Evolutionary conservation across 495 filamentous ascomycete genomes (phyloP), one percentile per base, ranked within the genome.

Genomic region (Penicillium daleae): DNA sequence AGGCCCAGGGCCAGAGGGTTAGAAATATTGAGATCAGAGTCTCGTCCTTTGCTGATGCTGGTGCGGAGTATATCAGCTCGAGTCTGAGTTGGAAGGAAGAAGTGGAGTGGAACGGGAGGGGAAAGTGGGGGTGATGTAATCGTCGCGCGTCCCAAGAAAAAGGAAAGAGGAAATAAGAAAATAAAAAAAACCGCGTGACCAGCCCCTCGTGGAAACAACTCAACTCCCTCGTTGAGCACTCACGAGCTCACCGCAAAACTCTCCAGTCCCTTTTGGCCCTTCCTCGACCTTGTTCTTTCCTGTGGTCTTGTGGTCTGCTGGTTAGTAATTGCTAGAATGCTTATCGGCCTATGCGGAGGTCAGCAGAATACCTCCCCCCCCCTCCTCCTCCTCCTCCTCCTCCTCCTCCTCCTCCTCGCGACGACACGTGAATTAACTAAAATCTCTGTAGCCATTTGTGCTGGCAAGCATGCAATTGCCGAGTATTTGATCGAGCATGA

Each of bases 291-390:
- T 46, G 19, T 22, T 7, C 24, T 26, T 29, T 24, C 29, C 12
- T 1, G 21, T 35, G 27, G 15, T 54, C 29, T 33, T 26, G 24
- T 50, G 46, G 46, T 29, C 46, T 39, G 12, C 32, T 51, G 33
- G 24, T 24, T 31, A 46, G 21, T 6, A 10, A 46, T 46, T 46
- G 7, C 8, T 31, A 81, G 67, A 61, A 98, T 97, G 94, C 85
- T 99, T 24, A 92, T 99, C 62, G 94, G 95, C 46, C 80, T 99
- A 59, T 97, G 92, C 74, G 94, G 95, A 75, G 88, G 93, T 92
- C 83, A 76, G 79, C 70, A 56, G 60, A 56, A 51, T 57, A 46
- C 61, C 24, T 9, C 12, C 19, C 19, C 62, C 48, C 27, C 56
- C 35, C 33, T 57, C 58, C 46, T 35, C 10, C n/a, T n/a, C 19